phyloP scores from a whole-genome alignment of 129 eudicot species.

The Pulicaria dysenterica region DNA sequence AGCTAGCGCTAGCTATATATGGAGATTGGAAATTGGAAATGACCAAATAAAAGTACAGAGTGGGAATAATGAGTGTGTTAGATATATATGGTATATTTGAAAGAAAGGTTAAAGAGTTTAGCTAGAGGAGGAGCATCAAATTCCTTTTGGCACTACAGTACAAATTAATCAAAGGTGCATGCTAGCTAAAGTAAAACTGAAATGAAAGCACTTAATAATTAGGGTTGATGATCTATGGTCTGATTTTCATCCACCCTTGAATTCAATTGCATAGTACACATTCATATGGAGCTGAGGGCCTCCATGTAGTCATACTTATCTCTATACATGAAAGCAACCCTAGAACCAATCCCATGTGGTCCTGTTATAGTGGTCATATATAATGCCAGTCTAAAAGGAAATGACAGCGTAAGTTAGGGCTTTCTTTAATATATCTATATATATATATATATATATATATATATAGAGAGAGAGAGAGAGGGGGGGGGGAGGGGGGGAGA shows the following conservation, averaged over 20 bases:
- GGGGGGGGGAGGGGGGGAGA: too few species aligned
- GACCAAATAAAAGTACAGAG: slow-evolving; percentile 24
- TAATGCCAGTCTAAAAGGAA: slow-evolving; percentile 33
- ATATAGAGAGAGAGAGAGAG: too few species aligned
- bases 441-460: too few species aligned
- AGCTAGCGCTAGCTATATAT: background rate
- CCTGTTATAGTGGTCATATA: slow-evolving; percentile 38
- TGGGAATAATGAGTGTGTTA: slow-evolving; percentile 33
- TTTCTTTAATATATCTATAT: slow-evolving; percentile 17
- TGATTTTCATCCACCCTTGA: slow-evolving; percentile 34
- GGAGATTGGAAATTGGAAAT: background rate
- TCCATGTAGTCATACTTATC: slow-evolving; percentile 33
- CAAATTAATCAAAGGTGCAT: slow-evolving; percentile 38
- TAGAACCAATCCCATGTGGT: slow-evolving; percentile 41
- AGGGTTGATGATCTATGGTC: slow-evolving; percentile 32
- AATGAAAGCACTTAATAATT: slow-evolving; percentile 44
- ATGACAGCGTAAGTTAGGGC: slow-evolving; percentile 42
- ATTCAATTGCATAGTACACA: slow-evolving; percentile 37
- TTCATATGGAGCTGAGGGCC: slow-evolving; percentile 31
- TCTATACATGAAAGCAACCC: slow-evolving; percentile 35
- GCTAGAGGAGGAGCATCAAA: slow-evolving; percentile 33
- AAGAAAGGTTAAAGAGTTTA: slow-evolving; percentile 20
- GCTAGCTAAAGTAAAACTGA: slow-evolving; percentile 40
- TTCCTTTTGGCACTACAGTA: slow-evolving; percentile 43
- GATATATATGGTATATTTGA: background rate